Base-by-base conservation (phyloP, 164 flowering plant species). In the Chloranthus sessilifolius region DNA sequence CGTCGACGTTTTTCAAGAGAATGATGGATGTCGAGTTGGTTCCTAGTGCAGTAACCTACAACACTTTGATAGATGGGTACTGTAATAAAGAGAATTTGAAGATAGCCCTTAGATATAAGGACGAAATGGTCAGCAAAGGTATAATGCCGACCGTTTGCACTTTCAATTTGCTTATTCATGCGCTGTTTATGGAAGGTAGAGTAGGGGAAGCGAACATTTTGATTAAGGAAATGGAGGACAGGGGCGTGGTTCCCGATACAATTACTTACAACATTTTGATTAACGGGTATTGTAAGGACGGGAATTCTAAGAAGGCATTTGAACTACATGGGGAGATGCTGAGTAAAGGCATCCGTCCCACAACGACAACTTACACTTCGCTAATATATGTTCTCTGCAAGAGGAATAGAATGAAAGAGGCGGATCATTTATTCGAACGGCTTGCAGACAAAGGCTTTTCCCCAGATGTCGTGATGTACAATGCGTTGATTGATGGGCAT, bases 241-340 rank as follows among this genome's bases (percentile, higher is more conserved):
- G 69, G 53, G 75, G 70, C 1, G 15, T 84, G 15, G 42, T 9
- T 45, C 74, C 74, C 11, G 87, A 90, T 69, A 62, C 51, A 12
- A 58, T 90, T 19, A 90, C 95, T 4, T 90, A 80, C 59, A 86
- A 86, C 72, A 84, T 79, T 43, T 56, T 86, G 72, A 82, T 90
- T 30, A 84, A 82, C 63, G 86, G 95, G 37, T 77, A 79, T 51
- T 79, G 87, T 61, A 74, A 70, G 59, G 71, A 76, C 54, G 80
- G 79, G 27, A 60, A 80, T 58, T 79, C 61, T 1, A 66, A 59
- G 65, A 81, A 75, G 59, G 88, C 97, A 14, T 79, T 90, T 58
- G 58, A 55, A 3, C 80, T 89, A 33, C 59, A 63, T 43, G 71
- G 69, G 56, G 90, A 80, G 47, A 86, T 89, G 97, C 34, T 76